phyloP scores from a whole-genome alignment of 139 green algal genomes.

The Bryopsis sp. region DNA sequence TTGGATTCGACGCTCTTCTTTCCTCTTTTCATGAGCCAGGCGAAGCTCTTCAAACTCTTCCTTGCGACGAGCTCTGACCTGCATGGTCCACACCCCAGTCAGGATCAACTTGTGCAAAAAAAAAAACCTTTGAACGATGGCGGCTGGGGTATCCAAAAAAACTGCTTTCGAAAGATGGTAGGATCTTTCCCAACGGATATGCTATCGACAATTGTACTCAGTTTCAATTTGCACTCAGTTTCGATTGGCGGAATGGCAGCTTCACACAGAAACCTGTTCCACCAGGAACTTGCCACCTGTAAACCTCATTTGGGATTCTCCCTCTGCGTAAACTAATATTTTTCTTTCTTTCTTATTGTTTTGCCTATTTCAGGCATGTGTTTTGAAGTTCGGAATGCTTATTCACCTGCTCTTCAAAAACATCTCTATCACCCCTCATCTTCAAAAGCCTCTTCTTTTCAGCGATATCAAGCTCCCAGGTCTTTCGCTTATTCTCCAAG shows the following conservation, averaged over 20 bases:
- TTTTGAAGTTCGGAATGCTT: conserved; percentile 3
- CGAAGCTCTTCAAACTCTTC: conserved; percentile 81
- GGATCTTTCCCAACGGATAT: not conserved
- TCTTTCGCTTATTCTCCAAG: conserved; percentile 40
- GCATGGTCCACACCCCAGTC: no score
- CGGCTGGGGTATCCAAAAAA: conserved; percentile 11
- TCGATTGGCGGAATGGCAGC: conserved; percentile 28
- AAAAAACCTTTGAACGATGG: conserved; percentile 5
- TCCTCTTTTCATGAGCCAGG: not conserved
- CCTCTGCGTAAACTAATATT: no score
- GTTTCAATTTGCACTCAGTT: conserved; percentile 19
- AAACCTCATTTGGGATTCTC: not conserved
- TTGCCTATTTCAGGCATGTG: not conserved
- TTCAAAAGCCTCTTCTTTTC: conserved; percentile 61
- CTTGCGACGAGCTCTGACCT: conserved; percentile 62
- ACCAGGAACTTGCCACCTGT: not conserved
- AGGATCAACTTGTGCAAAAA: not conserved
- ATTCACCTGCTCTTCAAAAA: conserved; percentile 26
- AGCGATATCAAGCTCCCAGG: conserved; percentile 74
- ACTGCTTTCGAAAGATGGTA: not conserved
- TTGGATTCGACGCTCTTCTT: not conserved
- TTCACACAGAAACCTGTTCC: conserved; percentile 4
- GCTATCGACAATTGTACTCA: conserved; percentile 2
- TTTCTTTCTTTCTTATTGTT: not conserved
- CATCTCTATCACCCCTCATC: conserved; percentile 37